Base-by-base conservation (phyloP, 148 eudicot species). In the Spergularia bocconei region DNA sequence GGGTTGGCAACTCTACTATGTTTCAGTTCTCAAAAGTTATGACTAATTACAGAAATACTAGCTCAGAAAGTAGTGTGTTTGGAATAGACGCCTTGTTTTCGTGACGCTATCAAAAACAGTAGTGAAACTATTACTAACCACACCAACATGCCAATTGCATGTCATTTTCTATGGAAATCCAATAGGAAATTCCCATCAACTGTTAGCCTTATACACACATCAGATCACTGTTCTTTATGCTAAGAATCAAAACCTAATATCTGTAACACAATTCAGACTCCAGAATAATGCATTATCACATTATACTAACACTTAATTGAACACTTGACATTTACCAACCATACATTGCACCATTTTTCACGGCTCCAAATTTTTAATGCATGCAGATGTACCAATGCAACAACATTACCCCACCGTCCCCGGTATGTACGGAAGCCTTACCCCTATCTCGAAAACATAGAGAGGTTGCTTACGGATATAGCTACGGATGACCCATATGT, bases 81-180 rank as follows among this genome's bases (percentile, higher is more conserved):
- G 23, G 23, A 16, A 11, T 38, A 64, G 20, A 38, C 39, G 21
- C 63, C 11, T 10, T 6, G 48, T 11, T 21, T 59, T 59, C 33
- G 63, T 23, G 9, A 20, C 11, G 63, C 63, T 59, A 20, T 19
- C 63, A 11, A 59, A 59, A 64, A 19, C 47, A 38, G 1, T 39
- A 38, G 6, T 39, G 14, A 17, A 39, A 20, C 68, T n/a, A n/a
- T n/a, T n/a, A n/a, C n/a, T 38, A 64, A 64, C 23, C 7, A 39
- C 13, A 62, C 8, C 44, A 63, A 63, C 66, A 63, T 33, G 44
- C 66, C 66, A 29, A 25, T 61, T 2, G 13, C 5, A 36, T 33
- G 67, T 63, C 67, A 14, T 63, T 63, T 63, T 58, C 47, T 1
- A 63, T 36, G 67, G 67, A 63, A 63, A 63, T 29, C 36, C 36